A percentile compares a stretch with the other conserved stretches of the same genome.
Conservation (phyloP, 2,329 filamentous ascomycete genomes). For the Taxawa tesnikishii region DNA sequence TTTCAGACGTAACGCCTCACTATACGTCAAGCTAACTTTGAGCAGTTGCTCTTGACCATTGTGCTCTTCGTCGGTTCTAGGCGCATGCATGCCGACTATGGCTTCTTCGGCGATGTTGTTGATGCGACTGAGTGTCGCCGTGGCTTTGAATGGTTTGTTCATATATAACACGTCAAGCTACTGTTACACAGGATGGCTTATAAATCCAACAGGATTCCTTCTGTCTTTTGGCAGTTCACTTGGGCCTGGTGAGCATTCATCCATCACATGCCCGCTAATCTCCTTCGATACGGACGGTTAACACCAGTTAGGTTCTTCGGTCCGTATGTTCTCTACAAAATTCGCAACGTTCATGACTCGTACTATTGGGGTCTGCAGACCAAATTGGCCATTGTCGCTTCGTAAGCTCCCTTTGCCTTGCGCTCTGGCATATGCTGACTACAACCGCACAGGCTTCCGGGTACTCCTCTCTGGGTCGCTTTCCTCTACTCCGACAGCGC, state of each 20-base stretch:
- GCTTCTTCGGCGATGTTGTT: constrained; percentile 40
- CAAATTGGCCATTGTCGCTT: constrained; percentile 35
- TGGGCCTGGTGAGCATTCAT: constrained; percentile 36
- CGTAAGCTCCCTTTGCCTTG: constrained; percentile 15
- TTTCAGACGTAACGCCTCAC: too few relatives aligned
- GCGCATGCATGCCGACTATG: constrained; percentile 48
- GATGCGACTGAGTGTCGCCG: constrained; percentile 29
- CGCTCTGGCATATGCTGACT: constrained; percentile 10
- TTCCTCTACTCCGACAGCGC: constrained; percentile 42
- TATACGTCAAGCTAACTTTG: background rate
- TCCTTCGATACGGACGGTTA: too few relatives aligned
- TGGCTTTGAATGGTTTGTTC: constrained; percentile 52
- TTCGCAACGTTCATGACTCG: constrained; percentile 49
- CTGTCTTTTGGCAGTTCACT: constrained; percentile 51
- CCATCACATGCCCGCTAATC: background rate
- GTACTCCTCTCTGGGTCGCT: constrained; percentile 54
- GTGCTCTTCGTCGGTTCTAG: constrained; percentile 30
- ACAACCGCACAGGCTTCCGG: constrained; percentile 38
- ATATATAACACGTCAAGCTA: background rate
- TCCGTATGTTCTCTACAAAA: constrained; percentile 49
- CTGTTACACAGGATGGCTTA: constrained; percentile 13
- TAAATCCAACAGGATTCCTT: constrained; percentile 40
- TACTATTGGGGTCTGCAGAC: constrained; percentile 57
- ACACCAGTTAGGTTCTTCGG: constrained; percentile 40
- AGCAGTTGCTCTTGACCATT: constrained; percentile 11